These are phyloP conservation scores for Verticillium nonalfalfae DNA, from an alignment of 2,329 filamentous ascomycete genomes.

Conservation along the genomic window DNA sequence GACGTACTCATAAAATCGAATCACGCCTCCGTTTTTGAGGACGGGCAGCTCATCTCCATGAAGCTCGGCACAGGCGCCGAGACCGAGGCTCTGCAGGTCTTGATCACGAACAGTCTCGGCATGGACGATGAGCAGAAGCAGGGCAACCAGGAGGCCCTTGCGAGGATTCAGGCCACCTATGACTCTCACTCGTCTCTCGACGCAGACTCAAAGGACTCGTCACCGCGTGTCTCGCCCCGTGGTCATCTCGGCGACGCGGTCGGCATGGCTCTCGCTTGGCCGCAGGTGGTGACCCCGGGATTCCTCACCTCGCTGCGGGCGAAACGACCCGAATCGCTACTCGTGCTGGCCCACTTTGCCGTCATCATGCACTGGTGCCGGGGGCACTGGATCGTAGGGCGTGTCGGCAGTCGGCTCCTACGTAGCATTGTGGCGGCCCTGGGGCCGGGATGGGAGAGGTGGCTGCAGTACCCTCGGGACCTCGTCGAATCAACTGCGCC, in stretches of 20 bases:
- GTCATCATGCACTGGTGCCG: slow-evolving; percentile 36
- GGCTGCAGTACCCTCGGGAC: not conserved
- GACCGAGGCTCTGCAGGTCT: slow-evolving; percentile 12
- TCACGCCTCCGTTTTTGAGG: slow-evolving; percentile 17
- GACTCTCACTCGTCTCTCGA: slow-evolving; percentile 16
- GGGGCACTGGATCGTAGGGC: slow-evolving; percentile 20
- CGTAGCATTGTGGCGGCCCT: slow-evolving; percentile 13
- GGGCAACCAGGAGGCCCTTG: slow-evolving; percentile 21
- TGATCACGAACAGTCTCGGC: slow-evolving; percentile 22
- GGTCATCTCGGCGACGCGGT: not conserved
- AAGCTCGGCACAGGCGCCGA: slow-evolving; percentile 10
- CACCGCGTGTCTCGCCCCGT: not conserved
- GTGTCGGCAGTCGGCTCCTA: slow-evolving; percentile 1
- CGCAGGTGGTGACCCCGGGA: slow-evolving; percentile 20
- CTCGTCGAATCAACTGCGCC: not conserved
- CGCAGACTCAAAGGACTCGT: not conserved
- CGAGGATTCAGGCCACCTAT: slow-evolving; percentile 25
- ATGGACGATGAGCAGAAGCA: slow-evolving; percentile 7
- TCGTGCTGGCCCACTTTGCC: slow-evolving; percentile 43
- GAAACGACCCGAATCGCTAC: slow-evolving; percentile 32
- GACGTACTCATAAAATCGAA: slow-evolving; percentile 26
- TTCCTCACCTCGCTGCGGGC: slow-evolving; percentile 27
- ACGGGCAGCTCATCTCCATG: slow-evolving; percentile 3
- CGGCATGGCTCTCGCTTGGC: slow-evolving; percentile 18
- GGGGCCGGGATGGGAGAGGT: not conserved